Evolutionary conservation across 2,329 filamentous ascomycete genomes (phyloP), one percentile per base, ranked within the genome.

Genomic region (Penicillium hesseltinei): DNA sequence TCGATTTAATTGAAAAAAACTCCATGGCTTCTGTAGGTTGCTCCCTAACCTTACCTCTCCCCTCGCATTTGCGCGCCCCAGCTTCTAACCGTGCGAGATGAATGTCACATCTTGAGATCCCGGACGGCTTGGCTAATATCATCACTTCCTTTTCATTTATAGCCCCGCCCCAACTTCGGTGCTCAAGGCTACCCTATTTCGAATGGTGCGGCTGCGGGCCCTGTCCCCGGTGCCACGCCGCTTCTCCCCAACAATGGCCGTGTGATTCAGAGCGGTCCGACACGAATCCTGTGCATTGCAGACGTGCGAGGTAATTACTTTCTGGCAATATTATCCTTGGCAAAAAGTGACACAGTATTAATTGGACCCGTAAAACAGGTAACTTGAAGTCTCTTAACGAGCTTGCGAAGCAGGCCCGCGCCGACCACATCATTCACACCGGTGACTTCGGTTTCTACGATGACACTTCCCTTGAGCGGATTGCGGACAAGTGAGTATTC

Each of bases 391-490:
- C 94, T 65, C 82, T 99, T 70, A 99, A 99, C 79, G 92, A 97
- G 61, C 88, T 99, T 61, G 94, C 94, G 64, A 95, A 91, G 77
- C 90, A 94, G 73, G 93, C 94, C 62, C 90, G 90, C 73, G 94
- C 94, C 69, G 92, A 97, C 78, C 92, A 97, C 80, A 96, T 99
- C 77, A 92, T 99, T 71, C 94, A 99, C 78, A 99, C 94, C 21
- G 94, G 94, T 76, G 94, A 99, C 76, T 99, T 99, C 74, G 94
- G 94, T 62, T 99, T 99, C 80, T 99, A 99, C 80, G 94, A 99
- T 76, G 90, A 96, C 69, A 91, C 88, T 54, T 99, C 94, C 36
- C 81, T 99, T 66, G 93, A 97, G 71, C 89, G 94, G 71, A 97
- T 99, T 80, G 94, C 94, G 40, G 94, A 99, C 77, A 99, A 99